Evolutionary conservation across 192 early-diverging fungal species (phyloP).

Genomic region (Backusella liffmaniae): DNA sequence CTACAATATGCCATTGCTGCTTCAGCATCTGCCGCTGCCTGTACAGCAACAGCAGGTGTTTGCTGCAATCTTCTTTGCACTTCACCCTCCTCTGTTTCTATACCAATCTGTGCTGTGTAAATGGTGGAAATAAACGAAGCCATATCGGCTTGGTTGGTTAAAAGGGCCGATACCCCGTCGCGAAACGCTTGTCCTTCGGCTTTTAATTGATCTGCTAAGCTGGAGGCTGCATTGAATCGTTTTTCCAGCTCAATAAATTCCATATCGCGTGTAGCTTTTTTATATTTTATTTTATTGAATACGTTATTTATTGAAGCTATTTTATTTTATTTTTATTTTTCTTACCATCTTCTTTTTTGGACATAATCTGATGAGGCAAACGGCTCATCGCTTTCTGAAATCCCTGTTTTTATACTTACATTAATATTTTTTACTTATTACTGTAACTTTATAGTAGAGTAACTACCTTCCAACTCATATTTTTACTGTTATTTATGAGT

Average conservation of each 20-base stretch:
- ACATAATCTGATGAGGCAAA: conserved; percentile 73
- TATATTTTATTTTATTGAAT: conserved; percentile 23
- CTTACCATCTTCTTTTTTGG: conserved; percentile 45
- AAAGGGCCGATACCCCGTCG: conserved; percentile 47
- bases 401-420: conserved; percentile 42
- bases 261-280: conserved; percentile 49
- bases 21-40: conserved; percentile 54
- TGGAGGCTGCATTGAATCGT: conserved; percentile 61
- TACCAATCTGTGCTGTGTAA: conserved; percentile 24
- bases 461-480: conserved; percentile 11
- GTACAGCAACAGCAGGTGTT: conserved; percentile 40
- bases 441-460: neutral
- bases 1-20: conserved; percentile 47
- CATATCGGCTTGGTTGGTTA: conserved; percentile 31
- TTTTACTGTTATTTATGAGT: neutral
- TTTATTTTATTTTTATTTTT: neutral
- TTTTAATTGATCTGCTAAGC: conserved; percentile 62
- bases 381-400: conserved; percentile 78
- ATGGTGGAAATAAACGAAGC: conserved; percentile 17
- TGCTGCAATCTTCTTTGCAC: conserved; percentile 41
- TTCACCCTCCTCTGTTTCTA: conserved; percentile 53
- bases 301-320: neutral
- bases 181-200: conserved; percentile 68
- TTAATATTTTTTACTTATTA: neutral
- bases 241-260: conserved; percentile 65